A percentile compares a stretch with the other conserved stretches of the same genome.
Conservation (phyloP, 495 filamentous ascomycete species). For the Astrothelium subdiscretum region DNA sequence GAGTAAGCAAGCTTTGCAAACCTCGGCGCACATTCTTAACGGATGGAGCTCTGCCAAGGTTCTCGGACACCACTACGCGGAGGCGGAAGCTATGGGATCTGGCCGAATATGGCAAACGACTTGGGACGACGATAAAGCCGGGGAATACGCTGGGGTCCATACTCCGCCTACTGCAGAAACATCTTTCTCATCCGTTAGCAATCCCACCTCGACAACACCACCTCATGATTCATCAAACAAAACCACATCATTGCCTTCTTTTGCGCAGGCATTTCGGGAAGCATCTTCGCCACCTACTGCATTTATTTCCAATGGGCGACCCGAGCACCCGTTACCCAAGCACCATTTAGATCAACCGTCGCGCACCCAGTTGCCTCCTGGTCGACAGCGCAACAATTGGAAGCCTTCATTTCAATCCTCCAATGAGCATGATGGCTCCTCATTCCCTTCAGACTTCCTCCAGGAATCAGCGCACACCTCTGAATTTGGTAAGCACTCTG, state of each 20-base stretch:
- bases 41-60: neutral
- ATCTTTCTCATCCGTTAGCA: neutral
- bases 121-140: neutral
- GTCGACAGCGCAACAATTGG: neutral
- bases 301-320: neutral
- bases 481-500: neutral
- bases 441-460: neutral
- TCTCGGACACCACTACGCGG: neutral
- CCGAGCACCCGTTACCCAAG: neutral
- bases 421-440: neutral
- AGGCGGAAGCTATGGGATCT: conserved; percentile 1
- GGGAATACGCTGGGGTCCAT: neutral
- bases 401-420: neutral
- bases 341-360: neutral
- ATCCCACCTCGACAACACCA: neutral
- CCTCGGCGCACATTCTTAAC: neutral
- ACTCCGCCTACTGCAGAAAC: neutral
- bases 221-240: neutral
- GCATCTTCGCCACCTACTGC: neutral
- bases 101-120: neutral
- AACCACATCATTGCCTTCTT: neutral
- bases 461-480: neutral
- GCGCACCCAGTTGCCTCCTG: neutral
- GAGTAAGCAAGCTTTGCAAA: neutral
- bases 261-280: neutral